phyloP scores from a whole-genome alignment of 371 early-diverging fungal genomes.

The Lichtheimia ornata region DNA sequence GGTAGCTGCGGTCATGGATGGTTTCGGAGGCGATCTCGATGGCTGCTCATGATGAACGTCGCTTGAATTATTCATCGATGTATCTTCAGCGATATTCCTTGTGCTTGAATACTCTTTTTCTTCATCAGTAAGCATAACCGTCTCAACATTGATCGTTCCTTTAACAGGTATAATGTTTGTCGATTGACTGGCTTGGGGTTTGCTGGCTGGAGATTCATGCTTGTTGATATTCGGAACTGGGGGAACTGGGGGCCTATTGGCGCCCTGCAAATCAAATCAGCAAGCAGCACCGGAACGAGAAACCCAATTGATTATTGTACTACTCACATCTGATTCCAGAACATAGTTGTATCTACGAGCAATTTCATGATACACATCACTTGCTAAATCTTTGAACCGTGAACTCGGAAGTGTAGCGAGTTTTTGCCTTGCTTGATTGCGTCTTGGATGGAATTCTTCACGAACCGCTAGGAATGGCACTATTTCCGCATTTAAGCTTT shows the following conservation, averaged over 20 bases:
- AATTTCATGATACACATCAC: constrained; percentile 89
- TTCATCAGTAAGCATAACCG: constrained; percentile 26
- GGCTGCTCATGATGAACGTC: constrained; percentile 7
- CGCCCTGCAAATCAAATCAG: constrained; percentile 13
- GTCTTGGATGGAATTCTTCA: constrained; percentile 89
- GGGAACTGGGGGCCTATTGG: constrained; percentile 38
- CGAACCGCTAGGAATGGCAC: constrained; percentile 86
- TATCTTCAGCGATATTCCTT: neutral
- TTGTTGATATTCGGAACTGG: constrained; percentile 22
- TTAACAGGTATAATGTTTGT: constrained; percentile 53
- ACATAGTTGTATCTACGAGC: constrained; percentile 70
- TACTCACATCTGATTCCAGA: constrained; percentile 31
- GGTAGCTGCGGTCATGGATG: constrained; percentile 1
- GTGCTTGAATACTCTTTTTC: constrained; percentile 19
- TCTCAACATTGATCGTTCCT: constrained; percentile 49
- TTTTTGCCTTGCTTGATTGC: constrained; percentile 97
- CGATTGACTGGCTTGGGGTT: constrained; percentile 40
- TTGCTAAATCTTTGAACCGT: constrained; percentile 90
- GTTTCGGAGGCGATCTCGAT: constrained; percentile 3
- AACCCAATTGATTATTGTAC: neutral
- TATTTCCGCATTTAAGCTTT: constrained; percentile 21
- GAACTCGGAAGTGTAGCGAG: constrained; percentile 84
- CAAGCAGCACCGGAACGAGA: neutral
- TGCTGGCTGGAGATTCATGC: constrained; percentile 14
- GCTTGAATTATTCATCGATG: neutral